Conservation (phyloP, 2,329 filamentous ascomycete species). For the Myriosclerotinia duriaeana region DNA sequence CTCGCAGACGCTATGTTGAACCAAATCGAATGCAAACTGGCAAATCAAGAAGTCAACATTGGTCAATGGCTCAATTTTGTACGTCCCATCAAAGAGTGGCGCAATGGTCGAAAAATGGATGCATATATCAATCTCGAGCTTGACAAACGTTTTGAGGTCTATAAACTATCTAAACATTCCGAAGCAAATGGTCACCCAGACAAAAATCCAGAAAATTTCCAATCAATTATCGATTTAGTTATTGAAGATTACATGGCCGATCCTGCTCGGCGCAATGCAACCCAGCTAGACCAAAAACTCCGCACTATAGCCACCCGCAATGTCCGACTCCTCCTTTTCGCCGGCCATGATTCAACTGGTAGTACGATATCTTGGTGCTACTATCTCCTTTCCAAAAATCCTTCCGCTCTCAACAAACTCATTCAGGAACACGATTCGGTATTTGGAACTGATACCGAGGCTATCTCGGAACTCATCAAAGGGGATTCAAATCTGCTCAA, state of each 20-base stretch:
- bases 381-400: constrained; percentile 31
- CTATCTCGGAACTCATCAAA: constrained; percentile 19
- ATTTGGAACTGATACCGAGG: constrained; percentile 29
- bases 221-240: constrained; percentile 31
- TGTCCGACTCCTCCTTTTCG: constrained; percentile 30
- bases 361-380: constrained; percentile 29
- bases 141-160: constrained; percentile 29
- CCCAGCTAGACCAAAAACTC: constrained; percentile 26
- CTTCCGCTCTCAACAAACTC: constrained; percentile 26
- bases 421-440: constrained; percentile 32
- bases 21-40: constrained; percentile 29
- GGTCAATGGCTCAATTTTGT: constrained; percentile 28
- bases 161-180: background rate
- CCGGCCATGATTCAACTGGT: constrained; percentile 33
- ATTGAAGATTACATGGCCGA: constrained; percentile 31
- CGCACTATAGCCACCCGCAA: constrained; percentile 27
- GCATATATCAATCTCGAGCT: constrained; percentile 32
- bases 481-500: constrained; percentile 28
- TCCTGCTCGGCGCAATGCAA: constrained; percentile 5
- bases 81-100: constrained; percentile 28
- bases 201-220: background rate
- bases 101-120: constrained; percentile 32
- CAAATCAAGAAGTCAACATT: constrained; percentile 28
- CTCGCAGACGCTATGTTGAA: constrained; percentile 29
- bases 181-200: constrained; percentile 16